These are phyloP conservation scores for Cytospora paraplurivora DNA, from an alignment of 2,329 filamentous ascomycete genomes.

Conservation along the genomic window DNA sequence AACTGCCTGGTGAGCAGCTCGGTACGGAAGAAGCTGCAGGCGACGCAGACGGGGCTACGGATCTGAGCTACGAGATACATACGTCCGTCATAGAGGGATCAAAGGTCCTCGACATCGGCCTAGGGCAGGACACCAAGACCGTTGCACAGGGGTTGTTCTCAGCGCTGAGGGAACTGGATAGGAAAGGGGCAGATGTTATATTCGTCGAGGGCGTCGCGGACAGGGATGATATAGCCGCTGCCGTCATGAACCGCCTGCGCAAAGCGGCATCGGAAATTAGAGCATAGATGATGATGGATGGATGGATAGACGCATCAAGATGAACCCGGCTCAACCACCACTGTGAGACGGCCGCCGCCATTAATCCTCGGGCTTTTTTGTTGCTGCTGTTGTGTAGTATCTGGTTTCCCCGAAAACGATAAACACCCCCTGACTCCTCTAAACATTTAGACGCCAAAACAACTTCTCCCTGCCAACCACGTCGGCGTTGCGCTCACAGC, in stretches of 20 bases:
- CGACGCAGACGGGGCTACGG: slow-evolving; percentile 35
- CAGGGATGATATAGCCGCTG: slow-evolving; percentile 79
- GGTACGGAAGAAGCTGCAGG: slow-evolving; percentile 29
- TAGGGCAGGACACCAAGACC: slow-evolving; percentile 69
- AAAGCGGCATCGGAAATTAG: slow-evolving; percentile 69
- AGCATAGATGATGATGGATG: slow-evolving; percentile 17
- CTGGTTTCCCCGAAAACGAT: slow-evolving; percentile 25
- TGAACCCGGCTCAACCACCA: slow-evolving; percentile 11
- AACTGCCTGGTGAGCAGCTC: slow-evolving; percentile 45
- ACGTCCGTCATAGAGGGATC: slow-evolving; percentile 39
- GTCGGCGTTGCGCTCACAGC: slow-evolving; percentile 49
- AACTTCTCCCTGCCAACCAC: slow-evolving; percentile 4
- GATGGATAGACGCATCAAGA: slow-evolving; percentile 40
- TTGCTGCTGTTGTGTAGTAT: slow-evolving; percentile 12
- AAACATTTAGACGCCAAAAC: slow-evolving; percentile 28
- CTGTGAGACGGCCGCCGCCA: slow-evolving; percentile 4
- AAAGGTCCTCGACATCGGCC: slow-evolving; percentile 66
- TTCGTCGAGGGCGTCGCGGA: slow-evolving; percentile 87
- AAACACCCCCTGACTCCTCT: slow-evolving; percentile 29
- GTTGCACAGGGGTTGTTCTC: slow-evolving; percentile 90
- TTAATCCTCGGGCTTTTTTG: slow-evolving; percentile 14
- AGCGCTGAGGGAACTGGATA: slow-evolving; percentile 81
- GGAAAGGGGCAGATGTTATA: slow-evolving; percentile 76
- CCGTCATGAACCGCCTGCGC: slow-evolving; percentile 80
- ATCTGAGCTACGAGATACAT: slow-evolving; percentile 43